A percentile compares a stretch with the other conserved stretches of the same genome.
Evolutionary conservation across 805 yeast genomes (phyloP).

Genomic region (Ogataea pignaliae): DNA sequence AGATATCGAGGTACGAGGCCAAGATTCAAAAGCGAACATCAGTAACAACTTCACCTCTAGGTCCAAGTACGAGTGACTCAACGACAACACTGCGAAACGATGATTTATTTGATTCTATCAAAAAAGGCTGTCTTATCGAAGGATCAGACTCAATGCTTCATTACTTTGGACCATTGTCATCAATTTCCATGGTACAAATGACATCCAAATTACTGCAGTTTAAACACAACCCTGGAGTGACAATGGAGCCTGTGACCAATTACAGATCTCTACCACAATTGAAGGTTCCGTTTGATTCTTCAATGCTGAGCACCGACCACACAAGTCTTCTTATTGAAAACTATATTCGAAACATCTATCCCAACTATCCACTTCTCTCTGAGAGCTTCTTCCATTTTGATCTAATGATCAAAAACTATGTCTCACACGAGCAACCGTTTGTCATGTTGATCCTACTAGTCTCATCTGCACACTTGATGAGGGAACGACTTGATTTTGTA

Average conservation of each 20-base stretch:
- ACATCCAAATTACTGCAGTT: slow-evolving; percentile 6
- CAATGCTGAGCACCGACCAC: slow-evolving; percentile 12
- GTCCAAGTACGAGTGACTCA: too few species aligned
- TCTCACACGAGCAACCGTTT: slow-evolving; percentile 11
- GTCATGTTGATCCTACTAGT: slow-evolving; percentile 13
- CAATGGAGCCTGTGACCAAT: background rate
- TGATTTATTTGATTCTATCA: slow-evolving; percentile 3
- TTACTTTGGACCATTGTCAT: slow-evolving; percentile 18
- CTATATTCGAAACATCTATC: slow-evolving; percentile 15
- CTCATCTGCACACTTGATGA: slow-evolving; percentile 18
- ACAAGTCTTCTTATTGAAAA: slow-evolving; percentile 13
- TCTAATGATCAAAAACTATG: slow-evolving; percentile 14
- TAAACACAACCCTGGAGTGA: background rate
- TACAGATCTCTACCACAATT: slow-evolving; percentile 4
- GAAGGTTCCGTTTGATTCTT: slow-evolving; percentile 11
- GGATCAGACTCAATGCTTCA: slow-evolving; percentile 6
- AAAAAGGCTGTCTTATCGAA: slow-evolving; percentile 14
- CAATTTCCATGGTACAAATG: slow-evolving; percentile 9
- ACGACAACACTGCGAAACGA: background rate
- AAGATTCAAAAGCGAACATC: slow-evolving; percentile 7
- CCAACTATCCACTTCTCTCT: slow-evolving; percentile 13
- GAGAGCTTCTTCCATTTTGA: slow-evolving; percentile 16
- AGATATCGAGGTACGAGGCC: slow-evolving; percentile 10
- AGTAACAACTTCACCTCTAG: too few species aligned
- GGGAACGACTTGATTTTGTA: slow-evolving; percentile 12